Evolutionary conservation across 78 protist genomes (phyloP).

Genomic region (Monocercomonoides exilis): DNA sequence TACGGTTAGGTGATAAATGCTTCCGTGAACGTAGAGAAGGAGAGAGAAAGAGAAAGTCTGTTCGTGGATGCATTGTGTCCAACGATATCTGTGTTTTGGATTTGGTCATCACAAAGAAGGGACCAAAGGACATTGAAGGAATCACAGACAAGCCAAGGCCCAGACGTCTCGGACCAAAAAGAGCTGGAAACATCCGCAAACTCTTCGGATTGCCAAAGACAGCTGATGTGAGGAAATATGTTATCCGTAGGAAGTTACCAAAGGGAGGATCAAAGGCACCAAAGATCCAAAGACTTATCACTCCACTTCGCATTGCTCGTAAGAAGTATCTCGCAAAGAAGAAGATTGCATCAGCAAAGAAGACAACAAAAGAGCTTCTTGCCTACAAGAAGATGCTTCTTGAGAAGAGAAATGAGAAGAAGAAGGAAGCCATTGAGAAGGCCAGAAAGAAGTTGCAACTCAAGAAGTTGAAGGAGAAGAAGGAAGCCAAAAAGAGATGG

Average conservation of each 20-base stretch:
- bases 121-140: conserved; percentile 79
- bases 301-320: conserved; percentile 77
- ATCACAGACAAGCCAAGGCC: conserved; percentile 38
- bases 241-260: conserved; percentile 73
- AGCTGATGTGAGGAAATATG: conserved; percentile 91
- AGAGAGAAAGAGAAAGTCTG: conserved; percentile 89
- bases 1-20: conserved; percentile 27
- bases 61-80: conserved; percentile 96
- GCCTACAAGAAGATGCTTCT: neutral
- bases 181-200: conserved; percentile 92
- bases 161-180: conserved; percentile 88
- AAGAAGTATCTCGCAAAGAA: conserved; percentile 46
- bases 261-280: conserved; percentile 77
- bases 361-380: neutral
- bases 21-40: conserved; percentile 80
- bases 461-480: too few relatives aligned
- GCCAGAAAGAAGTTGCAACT: neutral
- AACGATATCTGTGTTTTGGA: conserved; percentile 75
- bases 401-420: neutral
- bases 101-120: conserved; percentile 84
- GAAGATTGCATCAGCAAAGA: neutral
- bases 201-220: conserved; percentile 74
- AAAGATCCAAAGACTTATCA: conserved; percentile 96
- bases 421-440: neutral
- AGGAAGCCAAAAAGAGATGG: too few relatives aligned